Conservation (phyloP, 1,139 yeast species). For the Kluyveromyces sp. region DNA sequence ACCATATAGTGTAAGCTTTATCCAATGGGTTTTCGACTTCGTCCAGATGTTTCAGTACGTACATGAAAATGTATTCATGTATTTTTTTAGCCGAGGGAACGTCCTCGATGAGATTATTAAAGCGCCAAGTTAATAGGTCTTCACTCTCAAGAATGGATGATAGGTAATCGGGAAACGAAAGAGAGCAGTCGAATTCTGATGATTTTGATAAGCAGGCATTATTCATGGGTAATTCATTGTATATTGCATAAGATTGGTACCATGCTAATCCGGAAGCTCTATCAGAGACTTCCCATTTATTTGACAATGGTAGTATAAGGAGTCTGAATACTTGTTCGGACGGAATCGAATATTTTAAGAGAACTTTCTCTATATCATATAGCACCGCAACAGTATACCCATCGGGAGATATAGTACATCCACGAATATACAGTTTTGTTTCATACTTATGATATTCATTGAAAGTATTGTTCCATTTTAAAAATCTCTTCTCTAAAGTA, state of each 20-base stretch:
- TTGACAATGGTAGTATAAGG: constrained; percentile 26
- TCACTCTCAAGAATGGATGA: constrained; percentile 16
- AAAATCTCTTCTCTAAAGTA: constrained; percentile 22
- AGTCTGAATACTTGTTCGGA: constrained; percentile 29
- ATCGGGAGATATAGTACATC: constrained; percentile 28
- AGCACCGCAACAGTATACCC: constrained; percentile 29
- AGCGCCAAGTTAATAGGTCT: constrained; percentile 15
- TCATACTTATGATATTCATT: constrained; percentile 26
- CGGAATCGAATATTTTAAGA: constrained; percentile 30
- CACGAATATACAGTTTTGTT: constrained; percentile 23
- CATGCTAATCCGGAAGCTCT: constrained; percentile 30
- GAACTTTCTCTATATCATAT: constrained; percentile 29
- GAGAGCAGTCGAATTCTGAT: constrained; percentile 7
- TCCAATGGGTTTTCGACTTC: constrained; percentile 26
- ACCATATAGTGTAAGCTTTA: constrained; percentile 23
- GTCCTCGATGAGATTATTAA: constrained; percentile 25
- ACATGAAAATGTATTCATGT: constrained; percentile 23
- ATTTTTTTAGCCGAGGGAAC: constrained; percentile 19
- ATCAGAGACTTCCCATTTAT: constrained; percentile 20
- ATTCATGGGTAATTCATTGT: constrained; percentile 18
- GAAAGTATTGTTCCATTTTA: constrained; percentile 23
- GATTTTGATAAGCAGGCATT: background rate
- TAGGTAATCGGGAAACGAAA: constrained; percentile 23
- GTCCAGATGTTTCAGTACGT: constrained; percentile 19
- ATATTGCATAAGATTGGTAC: constrained; percentile 31